These are phyloP conservation scores for Stagonosporopsis vannaccii DNA, from an alignment of 2,329 filamentous ascomycete species.

Conservation along the genomic window DNA sequence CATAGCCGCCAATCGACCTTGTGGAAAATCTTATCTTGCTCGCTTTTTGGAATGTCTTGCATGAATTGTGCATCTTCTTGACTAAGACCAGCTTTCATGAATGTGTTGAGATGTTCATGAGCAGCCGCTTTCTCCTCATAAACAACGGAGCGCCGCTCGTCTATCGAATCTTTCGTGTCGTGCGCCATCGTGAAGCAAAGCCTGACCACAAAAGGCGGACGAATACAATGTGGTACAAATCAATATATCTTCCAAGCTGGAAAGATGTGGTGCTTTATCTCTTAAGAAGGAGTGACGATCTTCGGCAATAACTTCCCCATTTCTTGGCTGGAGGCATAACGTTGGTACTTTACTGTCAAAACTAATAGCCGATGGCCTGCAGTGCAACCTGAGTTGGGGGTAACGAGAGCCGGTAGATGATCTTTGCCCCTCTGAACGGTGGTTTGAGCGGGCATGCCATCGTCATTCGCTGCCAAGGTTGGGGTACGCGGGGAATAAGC, in stretches of 20 bases:
- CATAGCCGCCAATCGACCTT: constrained; percentile 34
- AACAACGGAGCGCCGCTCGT: constrained; percentile 1
- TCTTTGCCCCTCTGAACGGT: neutral
- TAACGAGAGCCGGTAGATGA: neutral
- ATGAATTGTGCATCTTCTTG: constrained; percentile 41
- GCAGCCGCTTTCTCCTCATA: constrained; percentile 13
- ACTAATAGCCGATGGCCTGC: neutral
- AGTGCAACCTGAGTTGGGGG: neutral
- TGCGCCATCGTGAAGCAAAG: neutral
- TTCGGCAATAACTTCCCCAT: neutral
- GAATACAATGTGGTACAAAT: neutral
- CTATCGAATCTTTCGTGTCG: constrained; percentile 5
- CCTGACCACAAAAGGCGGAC: neutral
- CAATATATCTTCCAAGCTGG: too few species aligned
- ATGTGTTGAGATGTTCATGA: constrained; percentile 13
- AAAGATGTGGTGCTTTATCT: neutral
- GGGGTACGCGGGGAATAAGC: constrained; percentile 12
- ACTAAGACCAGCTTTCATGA: constrained; percentile 24
- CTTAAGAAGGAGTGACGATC: neutral
- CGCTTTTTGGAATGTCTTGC: constrained; percentile 26
- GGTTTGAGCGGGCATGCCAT: neutral
- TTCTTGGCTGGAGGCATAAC: neutral
- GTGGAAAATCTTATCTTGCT: constrained; percentile 33
- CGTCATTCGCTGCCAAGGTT: constrained; percentile 7
- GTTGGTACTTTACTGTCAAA: neutral